phyloP scores from a whole-genome alignment of 192 early-diverging fungal species.

The Coemansia sp. region DNA sequence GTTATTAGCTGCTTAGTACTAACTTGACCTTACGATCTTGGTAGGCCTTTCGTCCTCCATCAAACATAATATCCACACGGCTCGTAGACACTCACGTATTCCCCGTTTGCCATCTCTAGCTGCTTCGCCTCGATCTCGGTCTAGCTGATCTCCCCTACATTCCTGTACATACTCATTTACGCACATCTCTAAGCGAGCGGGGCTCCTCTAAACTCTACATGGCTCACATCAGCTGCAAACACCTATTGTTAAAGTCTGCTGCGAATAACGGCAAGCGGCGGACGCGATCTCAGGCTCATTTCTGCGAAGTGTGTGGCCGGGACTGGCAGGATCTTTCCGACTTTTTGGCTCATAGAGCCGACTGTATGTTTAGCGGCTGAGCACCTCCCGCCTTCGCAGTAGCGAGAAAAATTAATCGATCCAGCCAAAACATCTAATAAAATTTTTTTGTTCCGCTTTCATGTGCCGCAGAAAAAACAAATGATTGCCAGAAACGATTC shows the following conservation, averaged over 20 bases:
- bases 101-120: background rate
- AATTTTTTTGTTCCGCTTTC: background rate
- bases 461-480: conserved; percentile 1
- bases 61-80: background rate
- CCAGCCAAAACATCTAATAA: background rate
- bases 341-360: conserved; percentile 36
- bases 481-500: conserved; percentile 7
- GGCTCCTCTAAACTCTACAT: background rate
- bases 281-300: background rate
- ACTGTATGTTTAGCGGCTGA: conserved; percentile 27
- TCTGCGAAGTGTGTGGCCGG: conserved; percentile 27
- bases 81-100: background rate
- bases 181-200: background rate
- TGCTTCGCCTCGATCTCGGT: conserved; percentile 1
- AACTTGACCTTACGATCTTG: background rate
- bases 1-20: background rate
- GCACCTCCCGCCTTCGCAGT: background rate
- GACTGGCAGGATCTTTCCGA: conserved; percentile 33
- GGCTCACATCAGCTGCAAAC: background rate
- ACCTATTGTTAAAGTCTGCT: background rate
- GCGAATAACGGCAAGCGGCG: background rate
- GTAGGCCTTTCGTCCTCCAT: background rate
- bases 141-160: background rate
- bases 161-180: conserved; percentile 2
- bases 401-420: background rate